Percentiles rank a stretch among this genome's conserved stretches.
Evolutionary conservation across 2,329 filamentous ascomycete species (phyloP).

Genomic region (Aspergillus intermedius): DNA sequence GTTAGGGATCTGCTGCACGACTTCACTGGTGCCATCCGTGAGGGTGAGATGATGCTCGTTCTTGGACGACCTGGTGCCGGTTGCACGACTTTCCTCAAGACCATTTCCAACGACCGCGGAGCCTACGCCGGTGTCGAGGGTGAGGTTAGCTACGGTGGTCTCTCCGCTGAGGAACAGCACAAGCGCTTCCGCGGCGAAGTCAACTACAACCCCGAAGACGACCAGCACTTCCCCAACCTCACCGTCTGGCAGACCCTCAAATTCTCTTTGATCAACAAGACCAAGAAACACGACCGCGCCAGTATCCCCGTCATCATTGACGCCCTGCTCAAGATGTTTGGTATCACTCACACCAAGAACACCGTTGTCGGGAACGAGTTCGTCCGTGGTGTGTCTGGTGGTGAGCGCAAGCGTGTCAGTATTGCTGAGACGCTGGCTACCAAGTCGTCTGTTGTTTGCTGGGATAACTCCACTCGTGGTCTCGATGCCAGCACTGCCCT

Average conservation of each 20-base stretch:
- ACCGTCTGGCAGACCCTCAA: conserved; percentile 72
- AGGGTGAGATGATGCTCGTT: conserved; percentile 67
- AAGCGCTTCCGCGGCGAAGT: conserved; percentile 68
- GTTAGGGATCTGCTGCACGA: conserved; percentile 56
- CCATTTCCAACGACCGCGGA: conserved; percentile 63
- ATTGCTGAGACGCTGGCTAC: conserved; percentile 72
- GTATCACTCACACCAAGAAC: conserved; percentile 66
- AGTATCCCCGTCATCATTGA: conserved; percentile 64
- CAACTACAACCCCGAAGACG: conserved; percentile 72
- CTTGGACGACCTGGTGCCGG: conserved; percentile 68
- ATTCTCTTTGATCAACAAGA: conserved; percentile 70
- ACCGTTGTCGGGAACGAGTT: conserved; percentile 70
- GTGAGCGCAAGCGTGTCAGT: conserved; percentile 72
- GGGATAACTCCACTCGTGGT: conserved; percentile 77
- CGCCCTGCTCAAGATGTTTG: conserved; percentile 69
- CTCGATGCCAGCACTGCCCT: conserved; percentile 72
- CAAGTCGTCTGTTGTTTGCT: conserved; percentile 66
- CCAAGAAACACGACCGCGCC: conserved; percentile 56
- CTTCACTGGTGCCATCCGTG: conserved; percentile 60
- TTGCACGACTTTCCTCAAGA: conserved; percentile 71
- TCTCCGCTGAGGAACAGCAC: conserved; percentile 60
- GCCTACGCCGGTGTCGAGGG: conserved; percentile 62
- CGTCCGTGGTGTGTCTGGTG: conserved; percentile 68
- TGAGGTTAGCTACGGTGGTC: conserved; percentile 65
- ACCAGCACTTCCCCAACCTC: conserved; percentile 65